Percentiles rank a stretch among this genome's conserved stretches.
Conservation (phyloP, 176 grass and related monocot genomes). For the Oryza rufipogon region DNA sequence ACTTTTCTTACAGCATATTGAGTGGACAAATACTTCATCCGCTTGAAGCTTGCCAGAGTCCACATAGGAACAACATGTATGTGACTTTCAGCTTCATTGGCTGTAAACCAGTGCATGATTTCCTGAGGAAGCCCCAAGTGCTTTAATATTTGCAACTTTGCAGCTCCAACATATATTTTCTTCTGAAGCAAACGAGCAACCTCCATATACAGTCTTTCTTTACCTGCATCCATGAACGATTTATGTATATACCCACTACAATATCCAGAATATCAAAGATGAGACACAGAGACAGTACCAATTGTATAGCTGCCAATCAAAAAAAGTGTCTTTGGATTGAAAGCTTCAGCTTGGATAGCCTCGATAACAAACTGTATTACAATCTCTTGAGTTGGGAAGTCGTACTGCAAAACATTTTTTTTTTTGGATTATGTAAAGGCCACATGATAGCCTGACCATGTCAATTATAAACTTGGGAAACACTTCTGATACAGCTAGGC, state of each 20-base stretch:
- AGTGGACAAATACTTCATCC: constrained; percentile 76
- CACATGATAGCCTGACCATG: constrained; percentile 16
- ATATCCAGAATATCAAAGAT: constrained; percentile 15
- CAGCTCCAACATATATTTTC: constrained; percentile 86
- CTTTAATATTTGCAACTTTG: constrained; percentile 75
- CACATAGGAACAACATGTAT: constrained; percentile 99
- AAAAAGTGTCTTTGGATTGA: constrained; percentile 94
- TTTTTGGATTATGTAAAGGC: constrained; percentile 12
- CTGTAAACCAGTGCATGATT: constrained; percentile 88
- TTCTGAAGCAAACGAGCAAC: constrained; percentile 81
- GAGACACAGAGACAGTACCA: constrained; percentile 52
- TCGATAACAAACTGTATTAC: constrained; percentile 95
- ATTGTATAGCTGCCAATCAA: constrained; percentile 98
- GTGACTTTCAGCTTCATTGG: constrained; percentile 88
- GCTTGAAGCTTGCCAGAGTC: constrained; percentile 94
- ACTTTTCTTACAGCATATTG: constrained; percentile 82
- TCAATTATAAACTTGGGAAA: constrained; percentile 23
- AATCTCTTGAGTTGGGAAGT: constrained; percentile 87
- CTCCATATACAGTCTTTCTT: constrained; percentile 87
- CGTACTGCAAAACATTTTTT: constrained; percentile 69
- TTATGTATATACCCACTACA: constrained; percentile 17
- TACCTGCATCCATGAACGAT: constrained; percentile 54
- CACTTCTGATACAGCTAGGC: neutral
- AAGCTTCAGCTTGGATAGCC: constrained; percentile 96
- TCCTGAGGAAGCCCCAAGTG: constrained; percentile 75